phyloP scores from a whole-genome alignment of 2,329 filamentous ascomycete genomes.

The Amesomyces nigricolor region DNA sequence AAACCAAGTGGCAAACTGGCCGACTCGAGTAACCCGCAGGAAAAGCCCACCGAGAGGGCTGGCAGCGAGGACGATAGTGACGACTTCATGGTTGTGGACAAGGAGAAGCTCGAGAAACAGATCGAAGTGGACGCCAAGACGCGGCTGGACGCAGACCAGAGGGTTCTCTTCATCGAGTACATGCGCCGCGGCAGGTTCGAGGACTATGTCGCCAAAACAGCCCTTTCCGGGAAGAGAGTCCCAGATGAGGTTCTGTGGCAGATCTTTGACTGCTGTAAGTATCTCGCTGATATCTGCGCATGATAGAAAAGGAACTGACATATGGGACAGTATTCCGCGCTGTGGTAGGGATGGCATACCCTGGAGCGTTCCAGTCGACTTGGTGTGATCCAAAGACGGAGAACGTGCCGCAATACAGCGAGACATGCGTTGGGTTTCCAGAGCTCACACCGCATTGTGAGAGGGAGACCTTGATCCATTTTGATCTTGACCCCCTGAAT shows the following conservation, averaged over 20 bases:
- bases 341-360: conserved; percentile 16
- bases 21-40: no score
- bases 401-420: conserved; percentile 1
- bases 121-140: conserved; percentile 12
- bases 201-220: conserved; percentile 5
- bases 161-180: conserved; percentile 19
- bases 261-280: conserved; percentile 14
- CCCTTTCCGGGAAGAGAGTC: background rate
- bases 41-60: background rate
- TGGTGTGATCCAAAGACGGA: background rate
- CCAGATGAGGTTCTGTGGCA: conserved; percentile 13
- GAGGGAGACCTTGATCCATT: conserved; percentile 10
- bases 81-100: conserved; percentile 2
- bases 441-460: background rate
- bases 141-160: conserved; percentile 8
- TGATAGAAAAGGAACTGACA: background rate
- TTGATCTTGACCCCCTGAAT: conserved; percentile 17
- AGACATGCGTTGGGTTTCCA: background rate
- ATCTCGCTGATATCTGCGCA: no score
- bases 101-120: background rate
- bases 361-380: conserved; percentile 2
- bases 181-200: conserved; percentile 16
- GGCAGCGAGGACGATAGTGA: background rate
- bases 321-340: conserved; percentile 7
- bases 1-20: no score